These are phyloP conservation scores for Phytophthora boehmeriae DNA, from an alignment of 352 stramenopile species.

Conservation along the genomic window DNA sequence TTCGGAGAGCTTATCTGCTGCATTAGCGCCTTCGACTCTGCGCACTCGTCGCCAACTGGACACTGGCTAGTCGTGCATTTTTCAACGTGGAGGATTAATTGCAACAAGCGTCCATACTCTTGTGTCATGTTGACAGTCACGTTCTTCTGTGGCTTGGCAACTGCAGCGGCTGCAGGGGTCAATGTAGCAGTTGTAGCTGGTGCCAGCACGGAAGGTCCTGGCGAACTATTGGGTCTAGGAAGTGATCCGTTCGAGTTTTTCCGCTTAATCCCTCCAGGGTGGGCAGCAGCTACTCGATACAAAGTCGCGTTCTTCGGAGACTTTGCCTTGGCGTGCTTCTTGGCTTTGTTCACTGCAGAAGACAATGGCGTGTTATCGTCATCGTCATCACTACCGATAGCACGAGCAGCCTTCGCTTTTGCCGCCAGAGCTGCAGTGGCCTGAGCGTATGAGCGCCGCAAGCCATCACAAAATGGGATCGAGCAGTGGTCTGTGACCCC, in stretches of 20 bases:
- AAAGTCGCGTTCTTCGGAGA: conserved; percentile 55
- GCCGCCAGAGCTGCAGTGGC: conserved; percentile 38
- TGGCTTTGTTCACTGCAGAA: conserved; percentile 68
- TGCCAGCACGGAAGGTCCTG: conserved; percentile 26
- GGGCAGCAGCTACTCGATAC: conserved; percentile 5
- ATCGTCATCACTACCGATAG: conserved; percentile 53
- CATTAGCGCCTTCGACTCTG: conserved; percentile 75
- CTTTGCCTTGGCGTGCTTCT: conserved; percentile 68
- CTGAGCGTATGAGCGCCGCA: conserved; percentile 66
- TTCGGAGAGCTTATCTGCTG: conserved; percentile 76
- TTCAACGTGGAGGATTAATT: conserved; percentile 87
- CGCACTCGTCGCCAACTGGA: conserved; percentile 74
- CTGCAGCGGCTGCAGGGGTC: conserved; percentile 8
- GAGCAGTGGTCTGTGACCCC: conserved; percentile 68
- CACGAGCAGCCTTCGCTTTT: conserved; percentile 38
- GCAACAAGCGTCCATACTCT: conserved; percentile 84
- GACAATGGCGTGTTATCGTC: conserved; percentile 79
- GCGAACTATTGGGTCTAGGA: conserved; percentile 17
- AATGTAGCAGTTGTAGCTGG: conserved; percentile 14
- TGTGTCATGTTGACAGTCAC: conserved; percentile 71
- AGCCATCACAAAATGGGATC: conserved; percentile 84
- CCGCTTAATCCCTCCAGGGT: conserved; percentile 17
- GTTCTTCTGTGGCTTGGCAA: conserved; percentile 46
- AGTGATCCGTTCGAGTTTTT: conserved; percentile 32
- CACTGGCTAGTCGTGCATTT: conserved; percentile 72